phyloP scores from a whole-genome alignment of 306 rosid species.

The Hylodesmum podocarpum region DNA sequence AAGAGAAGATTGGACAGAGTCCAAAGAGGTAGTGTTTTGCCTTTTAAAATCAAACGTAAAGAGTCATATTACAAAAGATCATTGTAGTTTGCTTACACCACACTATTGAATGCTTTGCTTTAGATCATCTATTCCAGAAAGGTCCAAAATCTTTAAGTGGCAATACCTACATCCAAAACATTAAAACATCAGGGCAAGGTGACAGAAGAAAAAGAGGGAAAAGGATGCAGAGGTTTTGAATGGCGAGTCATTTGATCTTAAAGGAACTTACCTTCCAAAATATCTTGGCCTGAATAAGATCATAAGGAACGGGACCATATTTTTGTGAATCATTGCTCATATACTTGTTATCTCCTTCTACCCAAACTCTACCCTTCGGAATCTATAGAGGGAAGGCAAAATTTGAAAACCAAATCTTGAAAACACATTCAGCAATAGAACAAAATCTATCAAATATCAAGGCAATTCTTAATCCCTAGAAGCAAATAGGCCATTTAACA shows the following conservation, averaged over 20 bases:
- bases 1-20: background rate
- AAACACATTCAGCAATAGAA: background rate
- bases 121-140: conserved; percentile 32
- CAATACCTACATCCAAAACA: conserved; percentile 46
- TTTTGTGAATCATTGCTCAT: conserved; percentile 57
- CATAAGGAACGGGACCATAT: conserved; percentile 77
- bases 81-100: too few relatives aligned
- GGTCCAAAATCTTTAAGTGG: conserved; percentile 69
- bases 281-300: conserved; percentile 55
- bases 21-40: background rate
- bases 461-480: background rate
- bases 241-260: background rate
- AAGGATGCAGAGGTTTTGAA: background rate
- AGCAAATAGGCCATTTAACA: background rate
- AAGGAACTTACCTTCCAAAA: conserved; percentile 64
- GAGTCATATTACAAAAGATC: background rate
- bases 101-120: conserved; percentile 32
- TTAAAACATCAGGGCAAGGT: background rate
- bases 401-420: conserved; percentile 14
- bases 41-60: background rate
- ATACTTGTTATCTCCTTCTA: conserved; percentile 71
- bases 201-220: background rate
- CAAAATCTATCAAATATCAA: background rate
- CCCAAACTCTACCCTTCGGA: conserved; percentile 80
- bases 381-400: conserved; percentile 42